Evolutionary conservation across 192 early-diverging fungal species (phyloP).

Genomic region (Fimicolochytrium jonesii): DNA sequence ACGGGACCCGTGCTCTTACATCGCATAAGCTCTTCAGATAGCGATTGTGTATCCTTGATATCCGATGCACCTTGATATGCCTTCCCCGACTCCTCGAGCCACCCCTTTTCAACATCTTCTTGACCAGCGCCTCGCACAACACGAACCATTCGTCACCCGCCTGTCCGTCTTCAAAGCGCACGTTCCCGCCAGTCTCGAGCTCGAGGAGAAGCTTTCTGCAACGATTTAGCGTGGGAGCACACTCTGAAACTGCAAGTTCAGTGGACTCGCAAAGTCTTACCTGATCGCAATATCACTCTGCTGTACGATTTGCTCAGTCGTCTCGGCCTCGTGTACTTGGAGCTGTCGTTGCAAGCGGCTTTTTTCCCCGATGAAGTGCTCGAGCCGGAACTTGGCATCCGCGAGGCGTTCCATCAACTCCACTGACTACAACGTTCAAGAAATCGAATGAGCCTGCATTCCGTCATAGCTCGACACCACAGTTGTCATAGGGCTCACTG

Average conservation of each 20-base stretch:
- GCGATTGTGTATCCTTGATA: conserved; percentile 50
- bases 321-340: conserved; percentile 30
- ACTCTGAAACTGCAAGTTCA: too few relatives aligned
- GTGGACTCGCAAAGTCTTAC: conserved; percentile 19
- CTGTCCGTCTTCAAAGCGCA: conserved; percentile 57
- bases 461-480: too few relatives aligned
- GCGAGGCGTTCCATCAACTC: conserved; percentile 21
- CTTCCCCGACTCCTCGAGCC: conserved; percentile 15
- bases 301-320: conserved; percentile 32
- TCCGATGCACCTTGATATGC: conserved; percentile 49
- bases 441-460: too few relatives aligned
- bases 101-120: conserved; percentile 35
- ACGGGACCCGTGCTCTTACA: conserved; percentile 15
- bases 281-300: conserved; percentile 49
- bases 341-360: conserved; percentile 23
- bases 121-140: conserved; percentile 42
- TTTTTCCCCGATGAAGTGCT: conserved; percentile 30
- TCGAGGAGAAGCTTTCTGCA: conserved; percentile 51
- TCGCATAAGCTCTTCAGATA: conserved; percentile 43
- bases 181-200: conserved; percentile 60
- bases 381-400: conserved; percentile 18
- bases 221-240: too few relatives aligned
- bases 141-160: conserved; percentile 43
- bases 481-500: too few relatives aligned
- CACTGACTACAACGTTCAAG: background rate